Evolutionary conservation across 2,329 filamentous ascomycete genomes (phyloP).

Genomic region (Rutstroemia sp.): DNA sequence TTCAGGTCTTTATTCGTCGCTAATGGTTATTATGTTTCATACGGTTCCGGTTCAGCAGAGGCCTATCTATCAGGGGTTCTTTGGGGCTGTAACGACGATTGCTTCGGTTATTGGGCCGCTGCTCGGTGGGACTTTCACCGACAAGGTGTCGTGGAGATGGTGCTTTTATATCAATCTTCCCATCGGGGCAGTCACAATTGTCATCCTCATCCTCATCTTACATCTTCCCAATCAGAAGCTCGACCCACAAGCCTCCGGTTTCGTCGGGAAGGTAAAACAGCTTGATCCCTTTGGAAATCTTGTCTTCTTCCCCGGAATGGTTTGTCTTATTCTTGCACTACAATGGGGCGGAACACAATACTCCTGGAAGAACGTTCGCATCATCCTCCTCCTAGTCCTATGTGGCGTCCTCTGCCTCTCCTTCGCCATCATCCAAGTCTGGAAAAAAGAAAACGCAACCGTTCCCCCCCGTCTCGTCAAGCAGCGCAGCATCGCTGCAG

Average conservation of each 20-base stretch:
- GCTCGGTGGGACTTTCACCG: slow-evolving; percentile 27
- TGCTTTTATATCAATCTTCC: slow-evolving; percentile 31
- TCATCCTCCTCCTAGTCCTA: slow-evolving; percentile 35
- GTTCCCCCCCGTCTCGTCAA: slow-evolving; percentile 31
- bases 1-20: slow-evolving; percentile 34
- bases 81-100: slow-evolving; percentile 19
- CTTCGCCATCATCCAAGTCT: slow-evolving; percentile 32
- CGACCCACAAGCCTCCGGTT: background rate
- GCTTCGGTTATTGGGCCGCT: slow-evolving; percentile 23
- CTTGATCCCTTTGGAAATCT: slow-evolving; percentile 35
- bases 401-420: slow-evolving; percentile 17
- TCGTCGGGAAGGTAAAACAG: background rate
- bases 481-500: slow-evolving; percentile 27
- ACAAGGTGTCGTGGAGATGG: slow-evolving; percentile 31
- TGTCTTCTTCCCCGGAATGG: slow-evolving; percentile 34
- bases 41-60: background rate
- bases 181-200: slow-evolving; percentile 29
- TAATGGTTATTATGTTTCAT: slow-evolving; percentile 10
- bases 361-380: slow-evolving; percentile 33
- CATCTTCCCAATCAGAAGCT: background rate
- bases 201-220: background rate
- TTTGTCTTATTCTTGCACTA: slow-evolving; percentile 35
- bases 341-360: slow-evolving; percentile 38
- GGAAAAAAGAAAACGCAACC: slow-evolving; percentile 33
- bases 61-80: slow-evolving; percentile 5